phyloP scores from a whole-genome alignment of 768 basidiomycete species.

The Pholiota conissans region DNA sequence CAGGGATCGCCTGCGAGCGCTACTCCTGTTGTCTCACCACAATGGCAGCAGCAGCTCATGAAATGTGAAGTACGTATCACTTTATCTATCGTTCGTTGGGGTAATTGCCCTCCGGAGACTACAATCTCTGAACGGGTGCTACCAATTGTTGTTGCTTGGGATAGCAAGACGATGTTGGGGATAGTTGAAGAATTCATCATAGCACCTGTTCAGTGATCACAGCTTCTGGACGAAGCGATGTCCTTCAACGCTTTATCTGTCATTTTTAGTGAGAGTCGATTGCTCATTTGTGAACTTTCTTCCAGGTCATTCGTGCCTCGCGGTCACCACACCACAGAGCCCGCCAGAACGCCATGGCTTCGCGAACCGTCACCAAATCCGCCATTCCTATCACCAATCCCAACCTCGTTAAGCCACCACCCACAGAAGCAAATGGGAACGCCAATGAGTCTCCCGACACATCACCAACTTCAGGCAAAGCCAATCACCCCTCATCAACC shows the following conservation, averaged over 20 bases:
- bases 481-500: constrained; percentile 73
- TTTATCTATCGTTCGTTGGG: no score
- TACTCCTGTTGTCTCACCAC: constrained; percentile 67
- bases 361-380: constrained; percentile 81
- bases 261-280: constrained; percentile 9
- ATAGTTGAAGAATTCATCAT: no score
- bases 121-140: no score
- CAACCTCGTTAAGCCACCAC: constrained; percentile 60
- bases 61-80: constrained; percentile 80
- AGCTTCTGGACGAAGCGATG: no score
- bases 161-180: no score
- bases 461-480: constrained; percentile 25
- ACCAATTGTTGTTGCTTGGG: no score
- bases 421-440: constrained; percentile 37
- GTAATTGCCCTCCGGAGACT: no score
- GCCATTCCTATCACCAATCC: constrained; percentile 94
- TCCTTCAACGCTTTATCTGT: background rate
- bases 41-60: constrained; percentile 93
- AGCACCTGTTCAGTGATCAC: no score
- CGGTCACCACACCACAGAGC: constrained; percentile 93
- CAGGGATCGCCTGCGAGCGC: constrained; percentile 59
- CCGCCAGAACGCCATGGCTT: constrained; percentile 91
- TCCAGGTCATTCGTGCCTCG: constrained; percentile 79
- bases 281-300: constrained; percentile 38
- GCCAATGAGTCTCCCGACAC: constrained; percentile 27